These are phyloP conservation scores for Penicillium sp. DNA, from an alignment of 2,329 filamentous ascomycete species.

Conservation along the genomic window DNA sequence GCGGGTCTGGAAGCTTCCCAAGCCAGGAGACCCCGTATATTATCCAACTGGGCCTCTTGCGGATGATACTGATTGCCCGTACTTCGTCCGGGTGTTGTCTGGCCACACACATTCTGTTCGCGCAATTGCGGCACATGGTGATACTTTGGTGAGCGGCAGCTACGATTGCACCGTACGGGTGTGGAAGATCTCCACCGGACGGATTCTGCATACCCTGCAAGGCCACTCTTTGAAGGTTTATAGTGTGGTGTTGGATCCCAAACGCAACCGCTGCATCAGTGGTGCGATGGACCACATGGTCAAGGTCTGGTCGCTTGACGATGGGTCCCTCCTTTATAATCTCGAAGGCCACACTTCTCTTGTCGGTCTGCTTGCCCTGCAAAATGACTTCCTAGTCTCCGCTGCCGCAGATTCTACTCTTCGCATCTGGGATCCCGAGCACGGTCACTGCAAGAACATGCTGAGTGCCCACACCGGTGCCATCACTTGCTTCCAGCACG, in stretches of 20 bases:
- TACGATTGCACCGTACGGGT: constrained; percentile 95
- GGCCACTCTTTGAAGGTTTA: constrained; percentile 95
- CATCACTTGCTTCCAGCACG: constrained; percentile 98
- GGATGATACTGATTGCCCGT: constrained; percentile 77
- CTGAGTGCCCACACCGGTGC: constrained; percentile 92
- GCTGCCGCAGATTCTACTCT: constrained; percentile 94
- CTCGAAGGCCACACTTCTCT: constrained; percentile 90
- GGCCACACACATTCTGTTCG: constrained; percentile 93
- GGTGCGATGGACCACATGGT: constrained; percentile 98
- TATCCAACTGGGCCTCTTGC: constrained; percentile 76
- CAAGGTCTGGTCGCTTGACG: constrained; percentile 94
- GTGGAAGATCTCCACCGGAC: constrained; percentile 95
- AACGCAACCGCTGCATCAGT: constrained; percentile 91
- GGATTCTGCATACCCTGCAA: constrained; percentile 76
- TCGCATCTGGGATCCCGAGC: constrained; percentile 95
- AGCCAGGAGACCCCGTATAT: constrained; percentile 71
- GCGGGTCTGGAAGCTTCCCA: constrained; percentile 89
- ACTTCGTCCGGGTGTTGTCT: constrained; percentile 82
- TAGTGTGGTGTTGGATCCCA: constrained; percentile 89
- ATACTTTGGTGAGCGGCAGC: constrained; percentile 94
- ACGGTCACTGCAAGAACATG: constrained; percentile 82
- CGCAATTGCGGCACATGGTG: constrained; percentile 89
- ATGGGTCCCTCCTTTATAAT: constrained; percentile 79
- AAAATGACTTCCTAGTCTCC: constrained; percentile 85
- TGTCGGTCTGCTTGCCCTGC: constrained; percentile 86